phyloP scores from a whole-genome alignment of 495 filamentous ascomycete species.

The Penicillium verhagenii region DNA sequence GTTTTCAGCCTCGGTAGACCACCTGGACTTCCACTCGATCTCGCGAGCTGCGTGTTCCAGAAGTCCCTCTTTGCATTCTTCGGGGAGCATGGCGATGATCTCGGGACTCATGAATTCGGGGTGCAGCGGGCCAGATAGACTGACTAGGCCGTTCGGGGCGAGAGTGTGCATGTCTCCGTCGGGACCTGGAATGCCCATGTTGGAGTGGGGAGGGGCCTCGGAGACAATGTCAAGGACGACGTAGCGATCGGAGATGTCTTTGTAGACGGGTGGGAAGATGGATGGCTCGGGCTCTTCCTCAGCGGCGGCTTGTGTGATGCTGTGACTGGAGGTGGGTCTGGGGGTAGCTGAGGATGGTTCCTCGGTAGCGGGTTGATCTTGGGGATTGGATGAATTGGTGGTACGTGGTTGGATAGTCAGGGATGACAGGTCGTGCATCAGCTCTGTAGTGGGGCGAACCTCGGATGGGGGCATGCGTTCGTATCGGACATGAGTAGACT shows the following conservation, averaged over 20 bases:
- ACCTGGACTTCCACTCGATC: conserved; percentile 67
- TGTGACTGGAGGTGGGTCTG: not conserved
- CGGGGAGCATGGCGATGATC: conserved; percentile 65
- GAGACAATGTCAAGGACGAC: conserved; percentile 70
- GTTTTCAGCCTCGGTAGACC: conserved; percentile 61
- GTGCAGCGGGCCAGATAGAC: conserved; percentile 37
- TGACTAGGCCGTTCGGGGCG: conserved; percentile 64
- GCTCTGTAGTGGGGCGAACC: conserved; percentile 21
- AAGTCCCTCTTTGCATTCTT: conserved; percentile 69
- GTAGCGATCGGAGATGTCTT: conserved; percentile 69
- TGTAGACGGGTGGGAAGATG: conserved; percentile 63
- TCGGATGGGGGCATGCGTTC: conserved; percentile 57
- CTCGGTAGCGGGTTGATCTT: conserved; percentile 10
- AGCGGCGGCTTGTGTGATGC: not conserved
- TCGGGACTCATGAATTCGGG: conserved; percentile 61
- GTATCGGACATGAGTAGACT: conserved; percentile 83
- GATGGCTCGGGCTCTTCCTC: conserved; percentile 4
- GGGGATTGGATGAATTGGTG: too few species aligned
- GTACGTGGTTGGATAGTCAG: too few species aligned
- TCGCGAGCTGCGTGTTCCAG: conserved; percentile 60
- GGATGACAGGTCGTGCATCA: conserved; percentile 38
- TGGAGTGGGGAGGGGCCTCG: conserved; percentile 57
- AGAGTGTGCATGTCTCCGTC: conserved; percentile 58
- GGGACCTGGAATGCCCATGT: conserved; percentile 62
- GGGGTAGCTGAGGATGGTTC: not conserved